phyloP scores from a whole-genome alignment of 2,329 filamentous ascomycete genomes.

The Pochonia chlamydosporia region DNA sequence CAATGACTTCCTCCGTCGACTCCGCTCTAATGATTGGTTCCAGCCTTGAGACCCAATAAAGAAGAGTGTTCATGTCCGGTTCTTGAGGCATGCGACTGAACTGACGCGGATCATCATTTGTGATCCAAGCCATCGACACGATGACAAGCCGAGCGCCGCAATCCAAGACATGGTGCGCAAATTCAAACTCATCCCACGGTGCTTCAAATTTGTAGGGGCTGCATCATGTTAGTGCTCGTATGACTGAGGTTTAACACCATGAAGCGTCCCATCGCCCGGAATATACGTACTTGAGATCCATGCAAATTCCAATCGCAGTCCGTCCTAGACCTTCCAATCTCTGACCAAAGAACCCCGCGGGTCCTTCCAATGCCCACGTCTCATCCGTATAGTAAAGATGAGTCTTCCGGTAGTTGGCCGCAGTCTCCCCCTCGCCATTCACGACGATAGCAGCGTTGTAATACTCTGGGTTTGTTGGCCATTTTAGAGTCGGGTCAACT shows the following conservation, averaged over 20 bases:
- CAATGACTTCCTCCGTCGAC: constrained; percentile 52
- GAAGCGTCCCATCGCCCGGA: too few relatives aligned
- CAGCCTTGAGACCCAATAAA: constrained; percentile 69
- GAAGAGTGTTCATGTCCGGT: constrained; percentile 67
- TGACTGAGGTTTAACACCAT: too few relatives aligned
- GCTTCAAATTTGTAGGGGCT: constrained; percentile 33
- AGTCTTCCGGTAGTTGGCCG: constrained; percentile 56
- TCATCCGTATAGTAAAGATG: constrained; percentile 56
- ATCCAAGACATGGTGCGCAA: constrained; percentile 51
- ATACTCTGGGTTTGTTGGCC: constrained; percentile 47
- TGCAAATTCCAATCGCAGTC: constrained; percentile 54
- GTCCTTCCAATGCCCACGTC: constrained; percentile 53
- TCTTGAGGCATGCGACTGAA: constrained; percentile 45
- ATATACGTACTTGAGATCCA: constrained; percentile 54
- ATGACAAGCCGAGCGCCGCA: constrained; percentile 57
- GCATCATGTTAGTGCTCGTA: background rate
- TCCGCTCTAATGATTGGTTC: constrained; percentile 56
- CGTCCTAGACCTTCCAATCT: constrained; percentile 42
- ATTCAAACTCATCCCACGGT: constrained; percentile 34
- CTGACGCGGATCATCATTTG: constrained; percentile 40
- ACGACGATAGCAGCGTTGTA: constrained; percentile 52
- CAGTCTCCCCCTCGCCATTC: constrained; percentile 51
- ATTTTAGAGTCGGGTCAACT: constrained; percentile 43
- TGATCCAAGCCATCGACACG: constrained; percentile 75
- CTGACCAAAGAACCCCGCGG: constrained; percentile 42